These are phyloP conservation scores for Arxiozyma bovina DNA, from an alignment of 1,139 yeast species.

Conservation along the genomic window DNA sequence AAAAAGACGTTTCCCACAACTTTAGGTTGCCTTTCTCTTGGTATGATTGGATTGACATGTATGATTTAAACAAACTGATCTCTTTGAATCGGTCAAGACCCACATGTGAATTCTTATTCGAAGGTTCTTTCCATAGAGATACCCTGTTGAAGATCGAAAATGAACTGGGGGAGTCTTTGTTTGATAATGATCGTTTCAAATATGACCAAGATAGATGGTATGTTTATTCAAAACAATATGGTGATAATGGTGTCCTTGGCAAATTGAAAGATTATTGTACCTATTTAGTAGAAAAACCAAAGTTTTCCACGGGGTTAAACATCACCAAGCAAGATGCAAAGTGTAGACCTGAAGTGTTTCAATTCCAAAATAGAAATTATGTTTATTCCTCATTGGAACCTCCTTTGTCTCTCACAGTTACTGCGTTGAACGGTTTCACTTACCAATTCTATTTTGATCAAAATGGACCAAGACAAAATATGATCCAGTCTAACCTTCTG, in stretches of 20 bases:
- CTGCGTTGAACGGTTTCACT: slow-evolving; percentile 13
- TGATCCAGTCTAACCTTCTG: slow-evolving; percentile 17
- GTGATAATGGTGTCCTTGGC: background rate
- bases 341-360: slow-evolving; percentile 23
- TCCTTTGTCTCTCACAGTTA: slow-evolving; percentile 22
- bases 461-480: slow-evolving; percentile 9
- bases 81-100: slow-evolving; percentile 9
- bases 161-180: slow-evolving; percentile 12
- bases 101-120: slow-evolving; percentile 5
- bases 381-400: slow-evolving; percentile 11
- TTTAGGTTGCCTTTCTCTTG: slow-evolving; percentile 18
- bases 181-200: slow-evolving; percentile 8
- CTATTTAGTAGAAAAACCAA: slow-evolving; percentile 3
- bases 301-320: slow-evolving; percentile 13
- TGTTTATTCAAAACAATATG: slow-evolving; percentile 4
- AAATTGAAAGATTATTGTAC: slow-evolving; percentile 5
- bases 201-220: slow-evolving; percentile 14
- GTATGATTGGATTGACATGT: slow-evolving; percentile 26
- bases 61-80: slow-evolving; percentile 17
- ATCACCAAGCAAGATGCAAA: slow-evolving; percentile 12
- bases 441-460: slow-evolving; percentile 15
- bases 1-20: background rate
- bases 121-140: slow-evolving; percentile 4
- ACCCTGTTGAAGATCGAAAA: slow-evolving; percentile 9
- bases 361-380: slow-evolving; percentile 19